Base-by-base conservation (phyloP, 768 basidiomycete species). In the Phylloporus sp. region DNA sequence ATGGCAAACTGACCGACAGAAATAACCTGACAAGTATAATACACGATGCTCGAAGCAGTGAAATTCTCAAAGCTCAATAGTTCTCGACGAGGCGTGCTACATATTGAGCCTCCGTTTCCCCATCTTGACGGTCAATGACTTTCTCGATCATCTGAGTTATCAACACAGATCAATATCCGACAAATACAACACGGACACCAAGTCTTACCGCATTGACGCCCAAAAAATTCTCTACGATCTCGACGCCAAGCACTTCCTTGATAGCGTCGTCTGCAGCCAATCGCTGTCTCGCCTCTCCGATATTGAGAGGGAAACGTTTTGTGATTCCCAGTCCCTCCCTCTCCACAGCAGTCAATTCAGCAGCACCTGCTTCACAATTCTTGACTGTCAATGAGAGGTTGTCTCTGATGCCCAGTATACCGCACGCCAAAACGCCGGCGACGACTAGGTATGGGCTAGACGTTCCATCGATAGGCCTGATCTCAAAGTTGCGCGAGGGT, bases 401-500 rank as follows among this genome's bases (percentile, higher is more conserved):
- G 2, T 73, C 67, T 23, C 67, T 23, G n/a, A 90, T 70, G 0
- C 83, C 86, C 0, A 65, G 57, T 26, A 77, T 53, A 0, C 86
- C 88, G 8, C 76, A 77, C 2, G 73, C 79, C 34, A 89, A 57
- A 5, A 87, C 55, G 0, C 72, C 78, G 0, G 85, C 80, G 10
- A 86, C 59, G 2, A 76, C 82, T 16, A 88, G 60, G 61, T 90
- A 77, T 2, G 79, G 68, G 61, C 78, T 83, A 0, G 84, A 76
- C 4, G 83, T 86, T 6, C 78, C 87, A 56, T 90, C 88, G 40
- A 84, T 52, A 15, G 73, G 71, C 52, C 76, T 76, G 43, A 86
- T 57, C 66, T 90, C 87, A 52, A 88, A 85, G 63, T 82, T 83
- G 15, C 80, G 74, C 23, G 76, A 74, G 0, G 75, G 76, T 1